Conservation (phyloP, 1,139 yeast genomes). For the Blastobotrys buckinghamii region DNA sequence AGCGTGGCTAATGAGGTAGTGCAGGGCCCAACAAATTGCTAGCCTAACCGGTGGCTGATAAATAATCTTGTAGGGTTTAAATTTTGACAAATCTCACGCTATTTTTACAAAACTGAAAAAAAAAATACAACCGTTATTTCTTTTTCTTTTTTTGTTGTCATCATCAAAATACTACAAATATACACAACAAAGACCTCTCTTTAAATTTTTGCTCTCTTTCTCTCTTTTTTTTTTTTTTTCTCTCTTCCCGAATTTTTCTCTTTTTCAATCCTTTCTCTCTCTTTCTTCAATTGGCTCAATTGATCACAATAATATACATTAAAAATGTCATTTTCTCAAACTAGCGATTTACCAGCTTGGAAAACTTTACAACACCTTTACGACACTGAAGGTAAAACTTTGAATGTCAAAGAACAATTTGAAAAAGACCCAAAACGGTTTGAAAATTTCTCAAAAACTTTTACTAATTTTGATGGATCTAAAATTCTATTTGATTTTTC, state of each 20-base stretch:
- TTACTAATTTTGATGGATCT: constrained; percentile 78
- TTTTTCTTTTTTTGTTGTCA: too few species aligned
- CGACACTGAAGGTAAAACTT: constrained; percentile 58
- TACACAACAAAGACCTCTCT: not conserved
- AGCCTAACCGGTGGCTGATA: too few species aligned
- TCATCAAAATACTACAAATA: too few species aligned
- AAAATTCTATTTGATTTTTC: constrained; percentile 90
- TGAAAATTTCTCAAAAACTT: constrained; percentile 67
- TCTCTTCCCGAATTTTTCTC: not conserved
- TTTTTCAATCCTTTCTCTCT: too few species aligned
- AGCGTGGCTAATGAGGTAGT: not conserved
- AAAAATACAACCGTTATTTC: too few species aligned
- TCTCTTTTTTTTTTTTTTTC: not conserved
- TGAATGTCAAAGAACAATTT: constrained; percentile 76
- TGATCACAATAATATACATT: not conserved
- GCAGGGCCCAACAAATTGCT: too few species aligned
- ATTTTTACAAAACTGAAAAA: not conserved
- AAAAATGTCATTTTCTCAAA: constrained; percentile 48
- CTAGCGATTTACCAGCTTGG: constrained; percentile 83
- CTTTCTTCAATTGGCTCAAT: not conserved
- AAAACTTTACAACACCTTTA: constrained; percentile 64
- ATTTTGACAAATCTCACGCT: not conserved
- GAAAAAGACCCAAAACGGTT: constrained; percentile 67
- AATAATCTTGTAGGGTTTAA: too few species aligned
- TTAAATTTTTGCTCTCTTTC: not conserved